Percentiles rank a stretch among this genome's conserved stretches.
Evolutionary conservation across 139 green algal species (phyloP).

Genomic region (Closterium sp.): DNA sequence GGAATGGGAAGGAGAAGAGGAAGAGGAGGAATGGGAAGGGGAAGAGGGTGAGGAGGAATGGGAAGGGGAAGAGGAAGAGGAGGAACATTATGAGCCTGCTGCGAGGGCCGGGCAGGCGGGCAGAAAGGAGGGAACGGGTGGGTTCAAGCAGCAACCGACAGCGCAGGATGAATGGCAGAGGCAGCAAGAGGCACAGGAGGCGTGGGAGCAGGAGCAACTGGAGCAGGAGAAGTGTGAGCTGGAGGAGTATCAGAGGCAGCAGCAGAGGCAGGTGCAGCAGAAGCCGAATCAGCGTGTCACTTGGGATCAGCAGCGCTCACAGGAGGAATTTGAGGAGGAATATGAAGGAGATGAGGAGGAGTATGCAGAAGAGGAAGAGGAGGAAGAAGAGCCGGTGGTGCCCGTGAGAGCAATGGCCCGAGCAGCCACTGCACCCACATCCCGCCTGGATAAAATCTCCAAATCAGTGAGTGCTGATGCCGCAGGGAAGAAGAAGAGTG

Average conservation of each 20-base stretch:
- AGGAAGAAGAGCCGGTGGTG: not conserved
- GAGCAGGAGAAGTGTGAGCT: not conserved
- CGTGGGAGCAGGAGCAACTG: not conserved
- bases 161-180: not conserved
- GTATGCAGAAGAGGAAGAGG: not conserved
- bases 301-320: not conserved
- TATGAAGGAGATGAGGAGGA: not conserved
- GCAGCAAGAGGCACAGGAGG: not conserved
- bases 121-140: not conserved
- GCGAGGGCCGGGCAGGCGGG: not conserved
- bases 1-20: not conserved
- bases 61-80: not conserved
- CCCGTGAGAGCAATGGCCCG: not conserved
- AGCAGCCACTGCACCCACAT: not conserved
- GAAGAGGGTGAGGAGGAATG: not conserved
- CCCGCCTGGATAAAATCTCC: not conserved
- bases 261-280: not conserved
- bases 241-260: not conserved
- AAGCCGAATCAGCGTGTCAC: not conserved
- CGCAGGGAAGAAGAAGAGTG: not conserved
- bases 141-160: not conserved
- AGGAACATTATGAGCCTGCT: not conserved
- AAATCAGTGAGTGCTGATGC: not conserved
- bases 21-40: not conserved
- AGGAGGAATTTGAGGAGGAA: not conserved